Conservation (phyloP, 768 basidiomycete genomes). For the Mycena venus region DNA sequence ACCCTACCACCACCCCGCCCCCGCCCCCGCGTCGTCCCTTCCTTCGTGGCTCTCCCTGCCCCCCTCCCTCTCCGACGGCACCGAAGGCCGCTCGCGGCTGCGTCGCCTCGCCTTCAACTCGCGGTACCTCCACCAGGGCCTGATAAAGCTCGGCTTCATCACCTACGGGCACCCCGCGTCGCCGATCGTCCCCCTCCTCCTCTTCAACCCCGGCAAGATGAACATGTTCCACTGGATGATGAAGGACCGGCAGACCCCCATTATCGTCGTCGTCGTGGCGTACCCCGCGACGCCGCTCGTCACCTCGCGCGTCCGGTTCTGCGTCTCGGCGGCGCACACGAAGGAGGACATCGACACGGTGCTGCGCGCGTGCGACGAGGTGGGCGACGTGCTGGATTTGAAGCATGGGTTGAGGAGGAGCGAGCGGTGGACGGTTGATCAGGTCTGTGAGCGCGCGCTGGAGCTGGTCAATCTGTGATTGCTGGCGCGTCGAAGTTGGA, state of each 20-base stretch:
- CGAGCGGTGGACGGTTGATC: constrained; percentile 85
- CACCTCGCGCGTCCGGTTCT: constrained; percentile 92
- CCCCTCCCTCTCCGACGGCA: constrained; percentile 80
- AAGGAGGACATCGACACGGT: constrained; percentile 95
- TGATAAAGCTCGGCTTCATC: constrained; percentile 96
- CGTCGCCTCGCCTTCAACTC: constrained; percentile 95
- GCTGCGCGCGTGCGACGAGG: constrained; percentile 89
- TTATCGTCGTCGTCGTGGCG: constrained; percentile 91
- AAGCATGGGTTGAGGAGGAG: constrained; percentile 74
- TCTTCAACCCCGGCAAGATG: constrained; percentile 97
- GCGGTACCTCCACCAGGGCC: constrained; percentile 88
- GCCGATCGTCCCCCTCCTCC: constrained; percentile 92
- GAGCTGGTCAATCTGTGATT: constrained; percentile 71
- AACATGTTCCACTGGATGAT: constrained; percentile 91
- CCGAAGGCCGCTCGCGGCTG: constrained; percentile 86
- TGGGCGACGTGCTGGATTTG: constrained; percentile 91
- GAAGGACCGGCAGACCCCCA: constrained; percentile 83
- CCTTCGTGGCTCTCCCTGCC: constrained; percentile 88
- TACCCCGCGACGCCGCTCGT: constrained; percentile 94
- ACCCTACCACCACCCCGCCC: constrained; percentile 69
- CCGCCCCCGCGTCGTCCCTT: constrained; percentile 72
- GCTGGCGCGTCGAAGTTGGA: not conserved
- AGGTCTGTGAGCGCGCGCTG: constrained; percentile 76
- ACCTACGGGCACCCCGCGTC: constrained; percentile 93
- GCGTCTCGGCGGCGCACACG: constrained; percentile 94